Percentiles rank a stretch among this genome's conserved stretches.
These are phyloP conservation scores for Omphalotus olearius DNA, from an alignment of 1,284 basidiomycete species.

Conservation along the genomic window DNA sequence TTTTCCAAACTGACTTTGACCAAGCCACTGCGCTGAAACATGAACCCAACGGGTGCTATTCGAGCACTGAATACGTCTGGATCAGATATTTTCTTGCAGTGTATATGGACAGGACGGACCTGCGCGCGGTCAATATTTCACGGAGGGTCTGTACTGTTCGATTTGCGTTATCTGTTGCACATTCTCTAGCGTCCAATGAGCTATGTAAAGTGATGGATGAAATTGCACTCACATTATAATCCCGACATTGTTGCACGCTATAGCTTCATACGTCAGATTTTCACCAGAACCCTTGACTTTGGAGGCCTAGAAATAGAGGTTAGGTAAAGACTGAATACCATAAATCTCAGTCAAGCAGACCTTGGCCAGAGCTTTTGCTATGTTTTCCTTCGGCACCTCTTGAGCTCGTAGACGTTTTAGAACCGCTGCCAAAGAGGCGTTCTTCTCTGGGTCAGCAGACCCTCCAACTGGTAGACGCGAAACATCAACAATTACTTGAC, in stretches of 20 bases:
- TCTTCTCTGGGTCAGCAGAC: conserved; percentile 59
- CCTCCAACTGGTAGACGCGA: conserved; percentile 46
- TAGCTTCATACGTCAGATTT: conserved; percentile 65
- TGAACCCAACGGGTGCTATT: conserved; percentile 69
- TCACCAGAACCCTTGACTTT: conserved; percentile 49
- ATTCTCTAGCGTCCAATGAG: conserved; percentile 51
- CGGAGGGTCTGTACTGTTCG: conserved; percentile 66
- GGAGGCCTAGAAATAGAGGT: conserved; percentile 36
- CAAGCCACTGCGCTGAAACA: conserved; percentile 70
- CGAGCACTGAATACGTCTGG: conserved; percentile 46
- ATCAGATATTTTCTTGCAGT: background rate
- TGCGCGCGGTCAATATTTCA: conserved; percentile 53
- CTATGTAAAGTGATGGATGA: conserved; percentile 17
- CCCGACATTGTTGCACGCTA: conserved; percentile 66
- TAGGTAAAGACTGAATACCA: conserved; percentile 10
- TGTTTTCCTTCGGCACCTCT: conserved; percentile 76
- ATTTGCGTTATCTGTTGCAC: conserved; percentile 69
- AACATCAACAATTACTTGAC: background rate
- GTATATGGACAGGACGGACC: conserved; percentile 35
- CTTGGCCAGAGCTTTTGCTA: conserved; percentile 67
- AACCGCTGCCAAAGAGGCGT: conserved; percentile 56
- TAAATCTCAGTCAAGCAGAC: conserved; percentile 30
- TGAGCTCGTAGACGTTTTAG: conserved; percentile 59
- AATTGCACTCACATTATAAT: conserved; percentile 62
- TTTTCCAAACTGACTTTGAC: conserved; percentile 51